phyloP scores from a whole-genome alignment of 495 filamentous ascomycete genomes.

The Podospora bellae-mahoneyi region DNA sequence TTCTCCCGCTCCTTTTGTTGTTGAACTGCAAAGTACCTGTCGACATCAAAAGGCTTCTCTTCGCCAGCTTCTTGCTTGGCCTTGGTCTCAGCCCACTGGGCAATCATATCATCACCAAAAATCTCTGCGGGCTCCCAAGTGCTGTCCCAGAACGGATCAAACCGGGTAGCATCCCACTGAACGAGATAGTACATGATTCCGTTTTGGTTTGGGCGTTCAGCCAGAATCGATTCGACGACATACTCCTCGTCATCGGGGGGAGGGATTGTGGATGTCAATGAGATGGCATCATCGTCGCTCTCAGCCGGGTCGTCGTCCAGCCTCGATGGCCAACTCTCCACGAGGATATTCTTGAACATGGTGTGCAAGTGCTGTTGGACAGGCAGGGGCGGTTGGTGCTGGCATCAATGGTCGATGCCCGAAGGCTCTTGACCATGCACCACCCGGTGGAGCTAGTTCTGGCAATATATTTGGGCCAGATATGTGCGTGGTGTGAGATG shows the following conservation, averaged over 20 bases:
- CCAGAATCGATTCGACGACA: constrained; percentile 49
- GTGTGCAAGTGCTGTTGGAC: neutral
- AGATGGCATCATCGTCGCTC: constrained; percentile 57
- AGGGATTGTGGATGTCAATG: constrained; percentile 56
- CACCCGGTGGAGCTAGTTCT: neutral
- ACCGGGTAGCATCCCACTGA: constrained; percentile 57
- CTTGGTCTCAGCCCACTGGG: constrained; percentile 55
- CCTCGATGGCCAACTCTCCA: neutral
- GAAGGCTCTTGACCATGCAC: neutral
- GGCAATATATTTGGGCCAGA: neutral
- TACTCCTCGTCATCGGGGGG: constrained; percentile 41
- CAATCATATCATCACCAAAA: constrained; percentile 48
- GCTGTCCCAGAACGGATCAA: constrained; percentile 47
- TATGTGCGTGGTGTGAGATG: neutral
- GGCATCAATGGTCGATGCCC: neutral
- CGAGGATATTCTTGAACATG: constrained; percentile 7
- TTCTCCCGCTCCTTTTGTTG: constrained; percentile 29
- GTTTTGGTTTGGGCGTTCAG: constrained; percentile 44
- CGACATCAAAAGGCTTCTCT: constrained; percentile 47
- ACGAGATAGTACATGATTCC: constrained; percentile 55
- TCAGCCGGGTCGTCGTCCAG: constrained; percentile 10
- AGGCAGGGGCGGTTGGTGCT: neutral
- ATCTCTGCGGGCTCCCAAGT: constrained; percentile 63
- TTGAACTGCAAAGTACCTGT: constrained; percentile 39
- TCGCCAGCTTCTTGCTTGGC: constrained; percentile 42